Base-by-base conservation (phyloP, 805 yeast genomes). In the Yarrowia sp. region DNA sequence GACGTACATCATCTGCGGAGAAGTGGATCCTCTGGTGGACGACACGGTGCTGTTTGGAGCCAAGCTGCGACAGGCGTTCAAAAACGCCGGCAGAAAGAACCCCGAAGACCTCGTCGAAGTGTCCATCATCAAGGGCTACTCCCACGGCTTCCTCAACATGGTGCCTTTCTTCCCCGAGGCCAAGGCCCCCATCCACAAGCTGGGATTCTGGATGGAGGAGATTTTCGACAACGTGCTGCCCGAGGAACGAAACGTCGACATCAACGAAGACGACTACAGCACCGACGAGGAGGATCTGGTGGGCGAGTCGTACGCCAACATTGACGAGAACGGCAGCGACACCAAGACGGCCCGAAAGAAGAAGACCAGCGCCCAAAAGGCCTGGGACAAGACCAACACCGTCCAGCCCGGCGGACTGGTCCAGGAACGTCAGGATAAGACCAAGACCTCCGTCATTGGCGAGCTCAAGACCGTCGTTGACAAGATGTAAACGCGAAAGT, bases 21-120 rank as follows among this genome's bases (percentile, higher is more conserved):
- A 72, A 48, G 74, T 71, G 16, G 74, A 72, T 68, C 74, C 74
- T 6, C 56, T 72, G 32, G 75, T 72, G 21, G 74, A 72, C 46
- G 74, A 72, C 46, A 68, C 74, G 5, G 70, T 72, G n/a, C 43
- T 72, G 14, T 72, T 72, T 51, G 73, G 72, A 3, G 71, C 73
- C 21, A 66, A 72, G 36, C 56, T 72, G 26, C 64, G 74, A 11
- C 70, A 72, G 41, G 74, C 75, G 1, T 70, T 67, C 66, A 65
- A 66, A 4, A 19, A 61, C n/a, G 67, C 69, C 9, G 46, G 36
- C 36, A 22, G 40, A 19, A 61, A 68, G 30, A 33, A 66, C 33
- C 56, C 58, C 19, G 66, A 65, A 38, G 68, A 67, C 28, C 56
- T 59, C 14, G 75, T 72, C 11, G 73, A 72, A 56, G 70, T 71